Conservation (phyloP, 1,284 basidiomycete genomes). For the Golubevia sp. region DNA sequence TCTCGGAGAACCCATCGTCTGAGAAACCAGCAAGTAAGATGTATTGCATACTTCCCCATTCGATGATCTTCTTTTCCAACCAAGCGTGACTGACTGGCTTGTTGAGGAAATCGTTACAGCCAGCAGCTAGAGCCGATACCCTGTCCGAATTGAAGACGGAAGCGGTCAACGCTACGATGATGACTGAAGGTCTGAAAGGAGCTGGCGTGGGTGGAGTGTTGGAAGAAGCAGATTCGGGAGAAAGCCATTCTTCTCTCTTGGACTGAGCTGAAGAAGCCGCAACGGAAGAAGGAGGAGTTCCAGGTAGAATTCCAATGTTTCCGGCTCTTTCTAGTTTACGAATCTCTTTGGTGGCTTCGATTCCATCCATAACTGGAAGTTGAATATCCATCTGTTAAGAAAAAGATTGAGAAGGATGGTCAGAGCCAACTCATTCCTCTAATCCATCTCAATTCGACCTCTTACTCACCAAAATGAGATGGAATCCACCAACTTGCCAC, state of each 20-base stretch:
- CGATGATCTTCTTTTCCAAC: slow-evolving; percentile 97
- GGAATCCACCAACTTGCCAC: slow-evolving; percentile 91
- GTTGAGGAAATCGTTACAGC: slow-evolving; percentile 98
- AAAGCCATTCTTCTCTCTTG: slow-evolving; percentile 11
- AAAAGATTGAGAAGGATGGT: background rate
- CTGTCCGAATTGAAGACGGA: slow-evolving; percentile 89
- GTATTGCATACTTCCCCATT: slow-evolving; percentile 76
- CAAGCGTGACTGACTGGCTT: slow-evolving; percentile 94
- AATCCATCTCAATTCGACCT: background rate
- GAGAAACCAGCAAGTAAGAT: slow-evolving; percentile 44
- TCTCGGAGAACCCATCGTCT: background rate
- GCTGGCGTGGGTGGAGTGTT: slow-evolving; percentile 25
- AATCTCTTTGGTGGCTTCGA: slow-evolving; percentile 95
- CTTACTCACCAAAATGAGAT: slow-evolving; percentile 83
- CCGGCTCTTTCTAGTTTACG: slow-evolving; percentile 76
- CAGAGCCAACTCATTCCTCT: no score
- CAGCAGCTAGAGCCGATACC: slow-evolving; percentile 91
- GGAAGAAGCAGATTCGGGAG: slow-evolving; percentile 26
- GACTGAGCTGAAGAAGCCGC: slow-evolving; percentile 9
- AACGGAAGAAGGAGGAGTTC: slow-evolving; percentile 66
- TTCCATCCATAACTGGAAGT: slow-evolving; percentile 98
- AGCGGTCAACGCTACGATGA: slow-evolving; percentile 96
- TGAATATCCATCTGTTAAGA: slow-evolving; percentile 92
- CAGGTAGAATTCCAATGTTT: slow-evolving; percentile 74
- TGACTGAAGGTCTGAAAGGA: slow-evolving; percentile 72